Base-by-base conservation (phyloP, 805 yeast species). In the Sungouiozyma intestinalis region DNA sequence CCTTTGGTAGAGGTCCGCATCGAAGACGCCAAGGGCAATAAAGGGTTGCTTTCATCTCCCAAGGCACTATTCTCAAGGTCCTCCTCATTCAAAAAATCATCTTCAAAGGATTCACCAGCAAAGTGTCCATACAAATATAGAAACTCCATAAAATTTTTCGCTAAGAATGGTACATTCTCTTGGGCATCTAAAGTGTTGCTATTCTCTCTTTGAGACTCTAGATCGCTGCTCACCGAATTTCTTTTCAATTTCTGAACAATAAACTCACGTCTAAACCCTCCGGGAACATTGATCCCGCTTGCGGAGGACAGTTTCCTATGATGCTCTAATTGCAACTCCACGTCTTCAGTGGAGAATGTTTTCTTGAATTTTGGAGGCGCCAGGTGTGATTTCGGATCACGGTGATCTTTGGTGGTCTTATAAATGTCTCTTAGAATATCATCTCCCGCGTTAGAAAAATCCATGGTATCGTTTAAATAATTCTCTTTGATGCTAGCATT, bases 101-200 rank as follows among this genome's bases (percentile, higher is more conserved):
- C 82, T 52, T 81, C 90, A 41, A 83, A 69, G 33, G 79, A 76
- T 60, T 83, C 92, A 56, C 94, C 94, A 2, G 92, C 92, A 62
- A 84, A 84, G 65, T 84, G 90, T 5, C 94, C 94, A 60, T 84
- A 84, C 6, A 84, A 70, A 48, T 83, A 78, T 37, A 84, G 65
- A 54, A 84, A 84, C 58, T 84, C 92, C 50, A 83, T 67, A 48
- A 84, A 84, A 58, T 83, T 84, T 45, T 76, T 72, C 1, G 94
- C 78, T 33, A 82, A 58, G 43, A 78, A 69, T 8, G 77, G 73
- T 2, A 68, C 64, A 37, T 62, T 51, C 4, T 60, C 61, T 34
- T 58, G 40, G 16, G 57, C 58, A 34, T 55, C 59, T 24, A 24
- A 24, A 24, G 9, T 24, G 29, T 11, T 24, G 11, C 29, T 24